Conservation (phyloP, 768 basidiomycete genomes). For the Lyophyllum shimeji region DNA sequence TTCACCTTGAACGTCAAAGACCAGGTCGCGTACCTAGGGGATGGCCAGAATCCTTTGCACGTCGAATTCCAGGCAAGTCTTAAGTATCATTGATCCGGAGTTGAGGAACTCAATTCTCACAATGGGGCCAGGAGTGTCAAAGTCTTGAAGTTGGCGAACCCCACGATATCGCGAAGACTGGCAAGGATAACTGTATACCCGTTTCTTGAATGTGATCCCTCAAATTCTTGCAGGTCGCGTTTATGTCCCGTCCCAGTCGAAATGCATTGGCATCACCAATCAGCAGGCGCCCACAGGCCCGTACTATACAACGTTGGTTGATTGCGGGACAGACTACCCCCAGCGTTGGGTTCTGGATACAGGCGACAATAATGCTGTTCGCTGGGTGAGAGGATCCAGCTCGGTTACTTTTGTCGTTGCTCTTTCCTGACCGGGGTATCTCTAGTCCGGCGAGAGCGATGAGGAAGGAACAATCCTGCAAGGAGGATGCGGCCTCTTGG, state of each 20-base stretch:
- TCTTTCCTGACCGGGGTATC: neutral
- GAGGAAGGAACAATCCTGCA: slow-evolving; percentile 14
- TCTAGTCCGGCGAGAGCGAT: slow-evolving; percentile 9
- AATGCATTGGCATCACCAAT: slow-evolving; percentile 9
- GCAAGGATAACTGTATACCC: neutral
- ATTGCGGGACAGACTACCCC: slow-evolving; percentile 9
- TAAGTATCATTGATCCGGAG: neutral
- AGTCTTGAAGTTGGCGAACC: slow-evolving; percentile 7
- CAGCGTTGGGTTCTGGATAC: slow-evolving; percentile 10
- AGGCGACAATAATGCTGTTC: slow-evolving; percentile 7
- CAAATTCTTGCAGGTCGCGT: neutral
- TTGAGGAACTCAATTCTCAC: neutral
- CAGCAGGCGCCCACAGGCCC: slow-evolving; percentile 1
- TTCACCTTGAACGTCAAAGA: slow-evolving; percentile 4
- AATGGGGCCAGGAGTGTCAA: slow-evolving; percentile 1
- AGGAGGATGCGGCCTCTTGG: slow-evolving; percentile 14
- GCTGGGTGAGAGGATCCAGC: slow-evolving; percentile 3
- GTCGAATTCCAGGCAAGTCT: slow-evolving; percentile 5
- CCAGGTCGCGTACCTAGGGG: slow-evolving; percentile 2
- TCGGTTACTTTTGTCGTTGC: neutral
- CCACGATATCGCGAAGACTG: slow-evolving; percentile 6
- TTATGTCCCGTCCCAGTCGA: slow-evolving; percentile 3
- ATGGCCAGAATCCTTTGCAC: slow-evolving; percentile 4
- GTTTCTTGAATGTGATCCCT: neutral
- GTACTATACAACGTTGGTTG: slow-evolving; percentile 5